Conservation (phyloP, 163 green algal species). For the Prototheca stagnorum region DNA sequence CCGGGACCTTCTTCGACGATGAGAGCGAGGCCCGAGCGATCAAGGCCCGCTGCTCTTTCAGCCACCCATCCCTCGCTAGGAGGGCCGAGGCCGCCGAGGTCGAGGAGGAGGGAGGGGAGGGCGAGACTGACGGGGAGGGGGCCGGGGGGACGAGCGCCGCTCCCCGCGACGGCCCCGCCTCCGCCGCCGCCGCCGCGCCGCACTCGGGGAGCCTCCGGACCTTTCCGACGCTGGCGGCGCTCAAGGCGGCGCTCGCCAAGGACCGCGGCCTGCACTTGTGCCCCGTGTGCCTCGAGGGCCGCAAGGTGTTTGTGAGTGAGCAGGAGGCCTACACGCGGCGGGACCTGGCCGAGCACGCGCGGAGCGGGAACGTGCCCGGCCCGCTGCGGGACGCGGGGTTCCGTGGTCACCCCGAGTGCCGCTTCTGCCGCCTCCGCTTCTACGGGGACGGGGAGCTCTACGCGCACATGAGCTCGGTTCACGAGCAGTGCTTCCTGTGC, state of each 20-base stretch:
- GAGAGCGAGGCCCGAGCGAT: constrained; percentile 51
- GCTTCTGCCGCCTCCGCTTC: constrained; percentile 73
- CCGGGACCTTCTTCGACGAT: constrained; percentile 79
- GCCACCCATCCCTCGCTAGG: constrained; percentile 44
- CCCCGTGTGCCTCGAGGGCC: constrained; percentile 67
- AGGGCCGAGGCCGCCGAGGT: too few species aligned
- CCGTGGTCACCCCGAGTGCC: constrained; percentile 62
- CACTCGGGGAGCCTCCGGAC: too few species aligned
- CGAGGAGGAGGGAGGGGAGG: too few species aligned
- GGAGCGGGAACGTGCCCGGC: constrained; percentile 50
- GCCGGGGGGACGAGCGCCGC: too few species aligned
- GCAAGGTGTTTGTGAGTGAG: constrained; percentile 89
- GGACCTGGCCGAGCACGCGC: constrained; percentile 59
- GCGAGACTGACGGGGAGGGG: too few species aligned
- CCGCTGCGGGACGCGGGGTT: constrained; percentile 66
- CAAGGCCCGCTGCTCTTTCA: constrained; percentile 51
- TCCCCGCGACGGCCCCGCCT: too few species aligned
- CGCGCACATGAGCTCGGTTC: constrained; percentile 68
- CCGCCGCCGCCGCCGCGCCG: too few species aligned
- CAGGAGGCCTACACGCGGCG: constrained; percentile 70
- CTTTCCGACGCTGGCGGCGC: constrained; percentile 20
- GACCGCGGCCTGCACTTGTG: constrained; percentile 60
- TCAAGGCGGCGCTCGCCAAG: constrained; percentile 46
- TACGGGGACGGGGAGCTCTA: constrained; percentile 80
- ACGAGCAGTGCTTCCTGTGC: constrained; percentile 90